Base-by-base conservation (phyloP, 352 stramenopile genomes). In the Pythium aquatile region DNA sequence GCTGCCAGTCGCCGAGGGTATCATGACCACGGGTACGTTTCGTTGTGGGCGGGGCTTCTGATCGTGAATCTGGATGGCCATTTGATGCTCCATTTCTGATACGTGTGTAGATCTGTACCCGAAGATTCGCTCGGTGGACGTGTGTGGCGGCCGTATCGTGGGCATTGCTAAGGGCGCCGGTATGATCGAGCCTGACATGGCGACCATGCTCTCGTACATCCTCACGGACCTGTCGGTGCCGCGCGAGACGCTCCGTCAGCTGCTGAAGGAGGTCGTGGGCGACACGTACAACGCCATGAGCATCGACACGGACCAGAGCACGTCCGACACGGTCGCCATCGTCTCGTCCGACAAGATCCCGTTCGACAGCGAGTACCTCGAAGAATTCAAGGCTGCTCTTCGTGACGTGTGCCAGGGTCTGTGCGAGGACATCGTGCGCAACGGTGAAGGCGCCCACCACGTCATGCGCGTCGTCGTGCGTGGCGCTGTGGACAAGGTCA, bases 161-260 rank as follows among this genome's bases (percentile, higher is more conserved):
- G 97, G 96, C 46, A 98, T 99, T 63, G 97, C 96, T 63, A 99
- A 99, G 76, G 97, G 97, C 14, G 97, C 97, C 10, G 97, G 97
- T 46, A 99, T 99, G 97, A 98, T 99, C 66, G 97, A 99, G 75
- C 97, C 97, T 7, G 96, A 99, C 71, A 98, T 99, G 94, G 83
- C 94, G 60, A 88, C 77, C 37, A 96, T 98, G 86, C 76, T 98
- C 30, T 86, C 80, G 37, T 91, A 90, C 67, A 92, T 94, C 46
- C 89, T 95, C 44, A 95, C 96, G 69, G 85, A 94, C 58, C 72
- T 94, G 49, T 87, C 85, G 62, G 81, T 94, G 55, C 86, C 89
- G 30, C 85, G 87, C 53, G 83, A 95, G 51, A 77, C 88, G 62
- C 72, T 98, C 49, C 86, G 89, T 37, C 70, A 85, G 58, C 56